Base-by-base conservation (phyloP, 2,329 filamentous ascomycete genomes). In the Acephala macrosclerotiorum region DNA sequence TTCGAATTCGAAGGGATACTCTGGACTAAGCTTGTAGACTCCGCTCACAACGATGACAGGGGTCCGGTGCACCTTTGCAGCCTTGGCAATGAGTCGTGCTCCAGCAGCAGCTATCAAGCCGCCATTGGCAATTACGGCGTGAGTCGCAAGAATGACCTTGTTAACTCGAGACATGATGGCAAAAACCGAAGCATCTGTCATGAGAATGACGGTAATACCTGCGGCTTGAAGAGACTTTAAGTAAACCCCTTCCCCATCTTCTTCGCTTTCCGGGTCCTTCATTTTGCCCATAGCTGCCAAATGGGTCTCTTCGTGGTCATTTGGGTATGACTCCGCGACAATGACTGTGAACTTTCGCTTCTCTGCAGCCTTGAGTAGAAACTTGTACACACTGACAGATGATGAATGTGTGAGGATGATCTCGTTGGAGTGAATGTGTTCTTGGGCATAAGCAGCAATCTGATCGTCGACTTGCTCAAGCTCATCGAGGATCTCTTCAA, bases 401-500 rank as follows among this genome's bases (percentile, higher is more conserved):
- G 94, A 93, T 53, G 92, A 92, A 77, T 97, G 91, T 9, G 94
- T 94, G 68, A 99, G 87, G 68, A 99, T 92, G 72, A 94, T 91
- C 78, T 99, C 95, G 75, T 95, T 94, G 0, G 93, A 92, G 76
- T 97, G 93, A 70, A 99, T 97, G 78, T 97, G 92, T 57, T 96
- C 92, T 69, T 97, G 91, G 2, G 94, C 92, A 70, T 94, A 91
- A 25, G 89, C 88, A 1, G 95, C 92, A 73, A 99, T 96, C 79
- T 97, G 94, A 75, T 97, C 93, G 76, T 97, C 96, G 8, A 94
- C 94, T 76, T 95, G 91, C 70, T 91, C 91, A 64, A 99, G 89
- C 80, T 99, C 96, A 75, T 99, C 96, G 78, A 97, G 92, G 66
- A 99, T 94, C 78, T 99, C 96, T 74, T 93, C 90, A 74, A 99